Conservation (phyloP, 345 rosid genomes). For the Citrus cavaleriei region DNA sequence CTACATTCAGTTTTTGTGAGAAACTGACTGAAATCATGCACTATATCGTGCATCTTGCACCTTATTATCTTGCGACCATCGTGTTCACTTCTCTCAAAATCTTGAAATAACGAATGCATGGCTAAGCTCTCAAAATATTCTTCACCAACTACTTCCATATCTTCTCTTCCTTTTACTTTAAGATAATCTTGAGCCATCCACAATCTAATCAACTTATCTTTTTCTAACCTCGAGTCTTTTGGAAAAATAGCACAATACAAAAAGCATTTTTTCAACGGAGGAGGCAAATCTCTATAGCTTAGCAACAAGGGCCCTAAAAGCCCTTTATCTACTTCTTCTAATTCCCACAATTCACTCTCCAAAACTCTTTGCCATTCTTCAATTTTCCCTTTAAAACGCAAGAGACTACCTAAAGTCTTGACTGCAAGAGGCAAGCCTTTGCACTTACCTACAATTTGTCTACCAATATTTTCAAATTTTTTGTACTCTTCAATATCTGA, state of each 20-base stretch:
- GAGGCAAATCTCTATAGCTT: not conserved
- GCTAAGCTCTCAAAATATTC: not conserved
- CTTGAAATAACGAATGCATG: not conserved
- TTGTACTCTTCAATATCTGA: not conserved
- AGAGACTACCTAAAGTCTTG: not conserved
- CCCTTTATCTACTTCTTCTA: not conserved
- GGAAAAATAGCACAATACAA: not conserved
- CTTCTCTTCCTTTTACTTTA: too few relatives aligned
- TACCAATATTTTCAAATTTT: not conserved
- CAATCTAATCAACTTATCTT: not conserved
- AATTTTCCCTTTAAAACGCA: not conserved
- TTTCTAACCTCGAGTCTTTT: not conserved
- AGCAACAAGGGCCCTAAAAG: not conserved
- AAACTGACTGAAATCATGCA: not conserved
- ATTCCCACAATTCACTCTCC: not conserved
- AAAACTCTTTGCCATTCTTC: not conserved
- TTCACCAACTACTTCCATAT: not conserved
- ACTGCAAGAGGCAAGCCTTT: not conserved
- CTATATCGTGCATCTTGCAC: not conserved
- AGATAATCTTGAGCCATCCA: constrained; percentile 4
- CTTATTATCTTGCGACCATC: not conserved
- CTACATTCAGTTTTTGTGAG: not conserved
- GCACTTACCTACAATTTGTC: not conserved
- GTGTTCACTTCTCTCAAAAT: not conserved
- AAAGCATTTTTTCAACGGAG: not conserved